Conservation (phyloP, 495 filamentous ascomycete species). For the Xylaria telfairii region DNA sequence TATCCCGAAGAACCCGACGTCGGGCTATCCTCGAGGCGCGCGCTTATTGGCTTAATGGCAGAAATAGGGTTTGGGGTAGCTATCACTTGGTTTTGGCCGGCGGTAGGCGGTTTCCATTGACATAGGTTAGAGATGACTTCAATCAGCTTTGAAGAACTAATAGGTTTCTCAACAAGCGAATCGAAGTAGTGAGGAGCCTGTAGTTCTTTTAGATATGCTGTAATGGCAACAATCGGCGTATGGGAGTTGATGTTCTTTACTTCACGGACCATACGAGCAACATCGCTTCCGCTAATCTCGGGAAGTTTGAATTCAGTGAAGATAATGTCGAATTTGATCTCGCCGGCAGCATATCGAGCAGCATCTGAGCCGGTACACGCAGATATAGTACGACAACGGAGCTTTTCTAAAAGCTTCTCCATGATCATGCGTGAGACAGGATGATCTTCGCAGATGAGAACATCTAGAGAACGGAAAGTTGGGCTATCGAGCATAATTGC, state of each 20-base stretch:
- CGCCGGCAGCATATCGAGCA: slow-evolving; percentile 87
- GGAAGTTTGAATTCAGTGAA: slow-evolving; percentile 97
- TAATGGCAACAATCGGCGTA: slow-evolving; percentile 96
- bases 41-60: slow-evolving; percentile 64
- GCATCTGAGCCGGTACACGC: slow-evolving; percentile 89
- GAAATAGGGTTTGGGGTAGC: slow-evolving; percentile 62
- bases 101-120: slow-evolving; percentile 84
- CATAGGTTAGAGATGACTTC: slow-evolving; percentile 86
- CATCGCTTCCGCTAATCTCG: slow-evolving; percentile 90
- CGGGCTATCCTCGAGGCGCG: slow-evolving; percentile 77
- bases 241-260: slow-evolving; percentile 93
- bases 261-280: slow-evolving; percentile 95
- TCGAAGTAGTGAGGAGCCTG: slow-evolving; percentile 95
- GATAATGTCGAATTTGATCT: slow-evolving; percentile 96
- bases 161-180: slow-evolving; percentile 92
- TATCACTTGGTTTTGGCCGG: slow-evolving; percentile 52
- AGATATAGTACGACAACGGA: slow-evolving; percentile 92
- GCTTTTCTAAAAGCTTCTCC: slow-evolving; percentile 94
- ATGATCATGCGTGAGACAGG: slow-evolving; percentile 96
- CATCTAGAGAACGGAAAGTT: slow-evolving; percentile 86
- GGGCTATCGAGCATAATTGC: slow-evolving; percentile 85
- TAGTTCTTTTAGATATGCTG: slow-evolving; percentile 94
- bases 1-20: slow-evolving; percentile 82
- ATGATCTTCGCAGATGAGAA: slow-evolving; percentile 97
- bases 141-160: slow-evolving; percentile 84